Evolutionary conservation across 2,329 filamentous ascomycete species (phyloP).

Genomic region (Verruconis gallopava): DNA sequence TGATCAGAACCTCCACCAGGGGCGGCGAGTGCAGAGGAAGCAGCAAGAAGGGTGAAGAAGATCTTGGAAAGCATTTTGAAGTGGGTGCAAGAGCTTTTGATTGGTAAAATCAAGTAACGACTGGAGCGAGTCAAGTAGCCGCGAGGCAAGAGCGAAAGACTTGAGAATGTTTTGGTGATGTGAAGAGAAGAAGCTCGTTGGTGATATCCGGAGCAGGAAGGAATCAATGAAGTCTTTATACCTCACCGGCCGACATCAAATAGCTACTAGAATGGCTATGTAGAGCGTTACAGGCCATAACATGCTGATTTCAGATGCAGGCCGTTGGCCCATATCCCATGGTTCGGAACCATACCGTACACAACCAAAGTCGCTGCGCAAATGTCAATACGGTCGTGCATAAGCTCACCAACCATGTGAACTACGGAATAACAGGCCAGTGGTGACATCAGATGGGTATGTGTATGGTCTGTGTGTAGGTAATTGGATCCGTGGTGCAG

Average conservation of each 20-base stretch:
- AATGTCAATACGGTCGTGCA: background rate
- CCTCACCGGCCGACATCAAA: background rate
- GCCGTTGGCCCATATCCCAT: background rate
- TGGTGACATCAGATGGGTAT: too few species aligned
- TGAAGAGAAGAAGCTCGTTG: background rate
- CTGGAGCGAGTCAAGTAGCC: too few species aligned
- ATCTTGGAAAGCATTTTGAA: slow-evolving; percentile 5
- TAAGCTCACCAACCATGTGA: too few species aligned
- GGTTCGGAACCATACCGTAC: background rate
- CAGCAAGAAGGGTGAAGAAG: slow-evolving; percentile 4
- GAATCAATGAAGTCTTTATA: background rate
- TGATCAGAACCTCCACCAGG: slow-evolving; percentile 1
- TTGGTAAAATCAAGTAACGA: too few species aligned
- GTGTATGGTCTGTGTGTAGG: background rate
- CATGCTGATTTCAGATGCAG: background rate
- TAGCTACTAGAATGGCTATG: background rate
- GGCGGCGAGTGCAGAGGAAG: background rate
- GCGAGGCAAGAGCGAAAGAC: background rate
- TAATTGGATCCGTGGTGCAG: background rate
- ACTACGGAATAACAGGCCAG: background rate
- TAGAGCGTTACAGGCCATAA: background rate
- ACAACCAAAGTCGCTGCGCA: background rate
- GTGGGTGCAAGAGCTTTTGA: background rate
- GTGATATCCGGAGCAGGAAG: background rate
- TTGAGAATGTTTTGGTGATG: background rate